Evolutionary conservation across 139 green algal genomes (phyloP), one percentile per base, ranked within the genome.

Genomic region (Coelastrella sp.): DNA sequence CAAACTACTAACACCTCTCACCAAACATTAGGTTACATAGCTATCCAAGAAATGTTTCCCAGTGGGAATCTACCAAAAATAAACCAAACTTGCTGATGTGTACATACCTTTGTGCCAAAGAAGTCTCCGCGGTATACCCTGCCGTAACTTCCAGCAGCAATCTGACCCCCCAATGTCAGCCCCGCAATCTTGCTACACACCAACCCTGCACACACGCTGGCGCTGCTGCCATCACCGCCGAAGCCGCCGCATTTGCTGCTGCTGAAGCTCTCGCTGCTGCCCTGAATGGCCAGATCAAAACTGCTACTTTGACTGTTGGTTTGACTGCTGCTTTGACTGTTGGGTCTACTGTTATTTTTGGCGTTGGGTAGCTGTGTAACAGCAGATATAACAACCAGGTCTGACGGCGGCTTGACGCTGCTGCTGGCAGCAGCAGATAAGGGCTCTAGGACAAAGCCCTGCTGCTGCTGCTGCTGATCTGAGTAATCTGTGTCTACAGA

Each of bases 131-230:
- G 57, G 85, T 90, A 90, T 5, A 90, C 73, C 47, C 85, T 58
- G 5, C 85, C 85, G 22, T 90, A 90, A 20, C 22, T 66, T 8
- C 85, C 85, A 57, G 73, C 73, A 64, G 85, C 85, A 77, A 90
- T 90, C 73, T 75, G 85, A 3, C 73, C 85, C 2, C 85, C 85
- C 73, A 90, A 16, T 7, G 14, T 8, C 73, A 90, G n/a, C 3
- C 85, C 85, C 5, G 58, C 85, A 75, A 90, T 83, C 23, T 19
- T 68, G 20, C 17, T 64, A 56, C 85, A 90, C 74, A 90, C 85
- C 58, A 79, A 19, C 66, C 32, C 61, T 32, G 81, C 81, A 86
- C 7, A 73, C 22, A 83, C 47, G 54, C 54, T 83, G 76, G 10
- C 65, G 47, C 17, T 22, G 76, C 76, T 65, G 76, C 76, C 54